Base-by-base conservation (phyloP, 768 basidiomycete genomes). In the Coprinopsis sp. region DNA sequence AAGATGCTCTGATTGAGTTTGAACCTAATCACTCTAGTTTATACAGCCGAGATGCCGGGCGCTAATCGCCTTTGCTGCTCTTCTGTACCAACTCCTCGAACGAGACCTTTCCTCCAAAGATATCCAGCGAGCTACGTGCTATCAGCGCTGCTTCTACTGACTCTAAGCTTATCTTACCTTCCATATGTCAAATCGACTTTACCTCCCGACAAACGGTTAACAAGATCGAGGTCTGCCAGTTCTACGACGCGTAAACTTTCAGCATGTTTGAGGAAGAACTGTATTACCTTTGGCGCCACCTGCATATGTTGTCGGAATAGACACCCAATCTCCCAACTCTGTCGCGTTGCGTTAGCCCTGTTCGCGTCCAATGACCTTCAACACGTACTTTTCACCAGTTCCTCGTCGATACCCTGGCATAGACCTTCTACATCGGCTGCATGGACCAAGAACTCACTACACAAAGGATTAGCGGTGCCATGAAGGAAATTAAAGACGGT, bases 361-460 rank as follows among this genome's bases (percentile, higher is more conserved):
- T 30, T 37, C 29, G 14, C 12, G 22, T 3, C n/a, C 21, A 30
- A n/a, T 22, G 6, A 3, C 38, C 34, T 7, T 5, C 37, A 14
- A 25, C 22, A 69, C 84, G 48, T 49, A 89, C 94, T 82, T 51
- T 65, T 52, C 2, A 98, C 95, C 3, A 99, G 76, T 14, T 83
- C 81, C 58, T 91, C 80, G 62, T 99, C 96, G 49, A 98, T 93
- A 1, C 96, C 96, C 68, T 93, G 82, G 62, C 96, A 98, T 19
- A 98, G 68, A 0, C 96, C 96, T 64, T 99, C 96, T 7, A 99
- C 94, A 54, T 98, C 96, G n/a, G 96, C 96, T 0, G 96, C 95
- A 64, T 99, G 96, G 22, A 99, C 75, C 34, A 99, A 68, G 54
- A 99, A 90, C 61, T 98, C 96, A 54, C 93, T 93, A 34, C 5